Conservation (phyloP, 129 eudicot genomes). For the Saussurea involucrata region DNA sequence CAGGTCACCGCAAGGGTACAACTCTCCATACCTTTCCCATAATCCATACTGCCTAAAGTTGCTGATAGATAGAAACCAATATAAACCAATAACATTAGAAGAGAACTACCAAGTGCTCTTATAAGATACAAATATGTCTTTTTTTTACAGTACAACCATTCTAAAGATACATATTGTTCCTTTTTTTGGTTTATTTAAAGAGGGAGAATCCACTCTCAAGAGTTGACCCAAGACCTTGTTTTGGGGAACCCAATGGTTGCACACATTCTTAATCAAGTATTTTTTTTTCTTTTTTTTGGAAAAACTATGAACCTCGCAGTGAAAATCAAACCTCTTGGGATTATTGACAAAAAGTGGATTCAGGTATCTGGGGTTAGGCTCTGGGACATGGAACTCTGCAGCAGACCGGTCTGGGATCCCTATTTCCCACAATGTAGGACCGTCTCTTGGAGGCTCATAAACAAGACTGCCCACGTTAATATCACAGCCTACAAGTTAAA, state of each 20-base stretch:
- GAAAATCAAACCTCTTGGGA: constrained; percentile 30
- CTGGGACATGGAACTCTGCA: constrained; percentile 57
- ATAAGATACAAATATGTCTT: too few species aligned
- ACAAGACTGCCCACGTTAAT: constrained; percentile 34
- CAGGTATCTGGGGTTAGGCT: constrained; percentile 37
- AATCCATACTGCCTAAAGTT: constrained; percentile 68
- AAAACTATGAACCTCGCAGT: not conserved
- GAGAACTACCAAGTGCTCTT: not conserved
- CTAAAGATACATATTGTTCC: not conserved
- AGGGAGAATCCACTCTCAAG: not conserved
- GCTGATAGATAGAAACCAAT: constrained; percentile 25
- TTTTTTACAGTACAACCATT: not conserved
- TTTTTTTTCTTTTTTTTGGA: too few species aligned
- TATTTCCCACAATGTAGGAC: constrained; percentile 77
- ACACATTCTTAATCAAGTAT: not conserved
- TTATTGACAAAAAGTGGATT: constrained; percentile 45
- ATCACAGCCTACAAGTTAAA: constrained; percentile 21
- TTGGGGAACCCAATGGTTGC: not conserved
- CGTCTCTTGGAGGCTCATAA: constrained; percentile 62
- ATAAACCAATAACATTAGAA: not conserved
- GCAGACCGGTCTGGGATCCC: constrained; percentile 72
- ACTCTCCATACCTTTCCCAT: constrained; percentile 58
- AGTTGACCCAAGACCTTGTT: not conserved
- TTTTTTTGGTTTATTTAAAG: not conserved
- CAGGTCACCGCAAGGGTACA: constrained; percentile 48